Base-by-base conservation (phyloP, 2,329 filamentous ascomycete species). In the Lizonia empirigonia region DNA sequence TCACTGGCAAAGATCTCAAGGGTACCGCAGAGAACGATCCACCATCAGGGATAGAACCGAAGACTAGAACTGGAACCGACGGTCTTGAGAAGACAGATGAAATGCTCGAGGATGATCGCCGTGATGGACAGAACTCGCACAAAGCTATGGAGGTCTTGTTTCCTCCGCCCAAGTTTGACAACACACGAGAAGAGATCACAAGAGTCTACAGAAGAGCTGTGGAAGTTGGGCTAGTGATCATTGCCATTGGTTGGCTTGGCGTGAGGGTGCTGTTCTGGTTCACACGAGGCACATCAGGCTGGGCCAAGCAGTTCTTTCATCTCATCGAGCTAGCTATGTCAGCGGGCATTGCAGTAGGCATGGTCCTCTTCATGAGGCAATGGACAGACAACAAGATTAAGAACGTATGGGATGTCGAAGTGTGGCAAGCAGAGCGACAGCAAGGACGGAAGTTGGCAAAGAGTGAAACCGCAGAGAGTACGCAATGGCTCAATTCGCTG, bases 401-500 rank as follows among this genome's bases (percentile, higher is more conserved):
- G 47, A 78, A 79, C 33, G 77, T 88, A 0, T 89, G 88, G 73
- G 82, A 89, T 33, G 84, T 87, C 42, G 84, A 89, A 65, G 77
- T 86, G 1, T 90, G 87, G 87, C 82, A 87, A 51, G 82, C 86
- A 2, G 82, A 83, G 40, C 72, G 85, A 33, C 74, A 80, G 26
- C 75, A 80, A 44, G 81, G 83, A 41, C 74, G 81, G 53, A 74
- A 79, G 29, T 61, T 76, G 33, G 69, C 70, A 13, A 76, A 78
- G 39, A 68, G 67, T 22, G 62, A 77, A 56, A 77, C 83, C 1
- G 84, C 87, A 4, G 87, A 88, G 60, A 87, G 86, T 0, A 82
- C 84, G 0, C 79, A 84, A 44, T 91, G 88, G 88, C 78, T 91
- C 45, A 91, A 91, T 65, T 86, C 83, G 4, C 69, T 90, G 0